Evolutionary conservation across 345 rosid species (phyloP), one percentile per base, ranked within the genome.

Genomic region (Arabis alpina): DNA sequence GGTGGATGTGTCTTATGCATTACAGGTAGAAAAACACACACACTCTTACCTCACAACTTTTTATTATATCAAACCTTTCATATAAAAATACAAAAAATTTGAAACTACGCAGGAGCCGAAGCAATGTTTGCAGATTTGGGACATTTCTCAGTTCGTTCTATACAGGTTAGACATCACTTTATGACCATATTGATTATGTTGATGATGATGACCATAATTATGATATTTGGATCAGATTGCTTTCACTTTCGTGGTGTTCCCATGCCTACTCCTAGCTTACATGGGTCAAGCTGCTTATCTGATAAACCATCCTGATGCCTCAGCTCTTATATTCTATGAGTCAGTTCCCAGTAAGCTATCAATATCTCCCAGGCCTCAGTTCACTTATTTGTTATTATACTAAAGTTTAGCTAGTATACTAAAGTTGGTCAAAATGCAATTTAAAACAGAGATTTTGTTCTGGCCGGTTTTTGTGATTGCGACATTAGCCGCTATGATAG

Each of bases 121-220:
- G 99, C 99, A 25, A 91, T 94, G 99, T 89, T 94, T 82, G 97
- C 97, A 64, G 99, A 94, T 82, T 80, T 91, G 13, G 97, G 99
- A 63, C 97, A 91, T 85, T 94, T 94, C 81, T 83, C 91, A n/a
- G 96, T 94, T 43, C 76, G 61, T 72, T 66, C 99, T 66, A 91
- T 91, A 78, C 96, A 94, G 93, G 97, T 93, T 68, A 51, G 16
- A 32, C 34, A 59, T 47, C 54, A 41, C 25, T 14, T 55, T 39
- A 5, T 50, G 14, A 45, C 27, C 51, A 55, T 5, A 54, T 8
- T 13, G 24, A 12, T 16, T 24, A 44, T 72, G 58, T 10, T 61
- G 25, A 23, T 65, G 25, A 51, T 36, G 44, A 36, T 64, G 44
- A 41, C 32, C 7, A 24, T 13, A 4, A 49, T 36, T 12, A 10